Evolutionary conservation across 2,329 filamentous ascomycete species (phyloP).

Genomic region (Aspergillus uvarum): DNA sequence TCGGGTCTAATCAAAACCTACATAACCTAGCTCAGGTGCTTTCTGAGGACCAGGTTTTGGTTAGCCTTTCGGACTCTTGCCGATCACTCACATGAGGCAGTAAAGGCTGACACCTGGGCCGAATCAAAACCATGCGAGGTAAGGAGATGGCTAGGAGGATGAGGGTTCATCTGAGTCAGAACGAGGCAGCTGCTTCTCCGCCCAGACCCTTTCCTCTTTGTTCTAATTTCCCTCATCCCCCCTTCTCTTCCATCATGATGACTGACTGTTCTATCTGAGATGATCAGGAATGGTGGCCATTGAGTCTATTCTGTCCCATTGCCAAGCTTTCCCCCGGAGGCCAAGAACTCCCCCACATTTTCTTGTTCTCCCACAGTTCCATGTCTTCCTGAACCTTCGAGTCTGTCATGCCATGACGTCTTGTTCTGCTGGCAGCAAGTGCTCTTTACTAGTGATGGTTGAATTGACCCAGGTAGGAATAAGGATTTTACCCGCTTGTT

Average conservation of each 20-base stretch:
- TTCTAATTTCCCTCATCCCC: background rate
- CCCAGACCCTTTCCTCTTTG: background rate
- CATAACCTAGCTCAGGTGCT: no score
- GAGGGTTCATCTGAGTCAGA: background rate
- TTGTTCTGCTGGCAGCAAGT: background rate
- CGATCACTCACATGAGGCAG: conserved; percentile 7
- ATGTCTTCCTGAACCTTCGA: background rate
- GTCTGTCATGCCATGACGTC: background rate
- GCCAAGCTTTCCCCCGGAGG: background rate
- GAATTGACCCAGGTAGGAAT: no score
- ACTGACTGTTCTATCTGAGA: background rate
- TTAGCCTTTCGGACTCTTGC: background rate
- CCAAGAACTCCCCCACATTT: background rate
- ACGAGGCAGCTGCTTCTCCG: background rate
- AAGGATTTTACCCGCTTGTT: no score
- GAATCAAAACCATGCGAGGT: background rate
- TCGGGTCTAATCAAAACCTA: background rate
- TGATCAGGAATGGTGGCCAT: background rate
- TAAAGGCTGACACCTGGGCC: background rate
- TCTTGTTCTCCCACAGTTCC: background rate
- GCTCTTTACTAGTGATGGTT: background rate
- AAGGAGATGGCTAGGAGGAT: background rate
- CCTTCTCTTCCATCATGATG: background rate
- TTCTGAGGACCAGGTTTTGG: background rate
- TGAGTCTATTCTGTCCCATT: background rate